Evolutionary conservation across 2,329 filamentous ascomycete species (phyloP), one percentile per base, ranked within the genome.

Genomic region (Alternaria postmessia): DNA sequence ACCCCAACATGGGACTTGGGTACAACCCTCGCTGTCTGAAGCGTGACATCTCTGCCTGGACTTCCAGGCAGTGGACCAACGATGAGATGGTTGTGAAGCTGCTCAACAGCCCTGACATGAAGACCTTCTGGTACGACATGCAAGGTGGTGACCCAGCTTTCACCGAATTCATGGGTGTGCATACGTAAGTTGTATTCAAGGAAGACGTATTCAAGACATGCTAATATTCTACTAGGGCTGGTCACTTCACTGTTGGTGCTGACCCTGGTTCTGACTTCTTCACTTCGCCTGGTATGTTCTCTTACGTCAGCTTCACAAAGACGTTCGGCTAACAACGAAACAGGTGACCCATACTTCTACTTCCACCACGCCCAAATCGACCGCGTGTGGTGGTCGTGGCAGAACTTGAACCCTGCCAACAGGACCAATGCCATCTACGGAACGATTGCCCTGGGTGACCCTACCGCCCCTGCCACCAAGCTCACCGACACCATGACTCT

Each of bases 361-460:
- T 74, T 81, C 51, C 82, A 84, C 64, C 82, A 84, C 59, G 76
- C 75, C 5, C 77, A 80, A 63, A 81, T 84, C 43, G 83, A 85
- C 62, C 78, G 81, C 7, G 69, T 79, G 1, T 85, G 79, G 78
- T 83, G 80, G 81, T 82, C 81, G 38, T 85, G 82, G 82, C 82
- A 85, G 68, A 82, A 80, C 57, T 64, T 80, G 48, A 74, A 81
- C 57, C 73, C 73, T 36, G 62, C 70, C 32, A 66, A 73, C 26
- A 76, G 82, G 12, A 75, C 76, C 46, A 72, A 75, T 42, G 72
- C 71, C 30, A 79, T 84, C 59, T 70, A 73, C 41, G 75, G 72
- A 26, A 82, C 82, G 3, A 82, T 78, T n/a, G 73, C 70, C 7
- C 81, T 82, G 2, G 77, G 80, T 20, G 73, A 81, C 39, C 81